These are phyloP conservation scores for Scutellaria barbata DNA, from an alignment of 257 asterid species.

Conservation along the genomic window DNA sequence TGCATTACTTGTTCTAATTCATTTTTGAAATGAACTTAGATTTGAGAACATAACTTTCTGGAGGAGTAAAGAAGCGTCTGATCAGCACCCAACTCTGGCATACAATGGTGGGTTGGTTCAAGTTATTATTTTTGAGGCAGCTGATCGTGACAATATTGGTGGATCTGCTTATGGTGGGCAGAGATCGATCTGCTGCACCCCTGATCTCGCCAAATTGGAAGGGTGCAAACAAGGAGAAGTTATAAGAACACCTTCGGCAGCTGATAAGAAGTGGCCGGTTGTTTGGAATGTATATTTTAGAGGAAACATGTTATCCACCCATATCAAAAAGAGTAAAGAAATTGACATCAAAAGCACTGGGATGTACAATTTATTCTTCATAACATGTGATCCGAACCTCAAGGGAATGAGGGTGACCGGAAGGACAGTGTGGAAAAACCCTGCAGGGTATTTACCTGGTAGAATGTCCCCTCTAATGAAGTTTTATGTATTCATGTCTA, in stretches of 20 bases:
- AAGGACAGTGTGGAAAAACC: constrained; percentile 90
- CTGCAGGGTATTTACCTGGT: constrained; percentile 95
- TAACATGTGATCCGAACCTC: constrained; percentile 88
- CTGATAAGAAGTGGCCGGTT: constrained; percentile 76
- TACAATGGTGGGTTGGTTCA: constrained; percentile 83
- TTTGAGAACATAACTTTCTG: constrained; percentile 93
- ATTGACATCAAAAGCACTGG: constrained; percentile 73
- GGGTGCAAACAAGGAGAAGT: constrained; percentile 95
- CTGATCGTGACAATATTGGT: constrained; percentile 89
- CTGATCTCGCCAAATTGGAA: constrained; percentile 95
- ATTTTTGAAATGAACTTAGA: constrained; percentile 46
- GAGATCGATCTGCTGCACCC: constrained; percentile 93
- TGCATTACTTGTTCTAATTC: constrained; percentile 25
- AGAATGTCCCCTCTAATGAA: constrained; percentile 96
- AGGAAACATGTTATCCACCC: constrained; percentile 67
- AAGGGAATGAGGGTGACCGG: constrained; percentile 86
- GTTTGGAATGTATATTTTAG: constrained; percentile 64
- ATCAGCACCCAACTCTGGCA: constrained; percentile 59
- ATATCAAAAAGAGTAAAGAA: constrained; percentile 69
- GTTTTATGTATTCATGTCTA: constrained; percentile 73
- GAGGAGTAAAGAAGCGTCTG: constrained; percentile 78
- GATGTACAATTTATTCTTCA: constrained; percentile 96
- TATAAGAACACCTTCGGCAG: constrained; percentile 68
- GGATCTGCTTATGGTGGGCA: constrained; percentile 99
- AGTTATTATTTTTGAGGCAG: constrained; percentile 84